Evolutionary conservation across 495 filamentous ascomycete genomes (phyloP), one percentile per base, ranked within the genome.

Genomic region (Penicillium atrosanguineum): DNA sequence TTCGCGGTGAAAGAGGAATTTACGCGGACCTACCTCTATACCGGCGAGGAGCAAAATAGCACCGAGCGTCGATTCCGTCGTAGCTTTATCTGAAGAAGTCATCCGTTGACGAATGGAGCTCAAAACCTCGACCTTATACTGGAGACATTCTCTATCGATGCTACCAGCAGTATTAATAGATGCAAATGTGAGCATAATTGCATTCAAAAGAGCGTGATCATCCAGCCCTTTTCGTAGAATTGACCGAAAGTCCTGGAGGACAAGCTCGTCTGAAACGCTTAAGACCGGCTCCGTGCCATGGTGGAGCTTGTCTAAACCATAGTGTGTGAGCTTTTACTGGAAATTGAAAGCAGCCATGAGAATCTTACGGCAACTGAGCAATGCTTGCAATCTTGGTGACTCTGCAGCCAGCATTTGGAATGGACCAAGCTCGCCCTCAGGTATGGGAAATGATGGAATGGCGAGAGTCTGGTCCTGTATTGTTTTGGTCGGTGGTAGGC

Each of bases 21-120:
- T 34, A 38, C 36, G 46, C 69, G 39, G 7, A 75, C 72, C 61
- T 67, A 75, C 72, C 61, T 67, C 70, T 12, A 73, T 53, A 23
- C 70, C 65, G 15, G 65, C 67, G 0, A 73, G 58, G 9, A 75
- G 52, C 47, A 75, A 48, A 50, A 75, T 73, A n/a, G 72, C 62
- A 8, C 72, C 72, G 6, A 75, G 48, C 0, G 70, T 72, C 21
- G 72, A 56, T 48, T 69, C 67, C 34, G 65, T 65, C 29, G 62
- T 59, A 36, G 69, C 63, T 15, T 45, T 53, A 18, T 53, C 39
- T 14, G 45, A 41, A 45, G 59, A 64, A 36, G 25, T 50, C 57
- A 75, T 62, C 20, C 58, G 66, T 37, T 61, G 29, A 48, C 69
- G 68, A 56, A 75, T 64, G 38, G 58, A 68, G 6, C 53, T 58